Conservation (phyloP, 805 yeast genomes). For the Teunomyces stri region DNA sequence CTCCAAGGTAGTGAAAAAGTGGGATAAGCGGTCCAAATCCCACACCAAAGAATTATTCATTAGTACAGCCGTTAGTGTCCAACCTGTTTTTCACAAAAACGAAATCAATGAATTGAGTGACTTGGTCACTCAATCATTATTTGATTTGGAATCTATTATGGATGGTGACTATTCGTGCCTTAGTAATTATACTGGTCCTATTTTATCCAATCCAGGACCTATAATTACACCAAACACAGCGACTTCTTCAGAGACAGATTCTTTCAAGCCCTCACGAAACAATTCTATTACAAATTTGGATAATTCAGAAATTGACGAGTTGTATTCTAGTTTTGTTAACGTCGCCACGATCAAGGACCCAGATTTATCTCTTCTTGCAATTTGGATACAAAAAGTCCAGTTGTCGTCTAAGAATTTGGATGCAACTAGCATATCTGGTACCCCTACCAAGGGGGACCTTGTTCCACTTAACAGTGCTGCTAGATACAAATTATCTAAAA, state of each 20-base stretch:
- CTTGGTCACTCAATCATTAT: conserved; percentile 57
- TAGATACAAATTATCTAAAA: conserved; percentile 52
- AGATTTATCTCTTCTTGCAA: conserved; percentile 31
- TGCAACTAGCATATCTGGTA: neutral
- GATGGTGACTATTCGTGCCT: conserved; percentile 43
- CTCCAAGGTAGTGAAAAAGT: conserved; percentile 90
- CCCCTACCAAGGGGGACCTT: conserved; percentile 1
- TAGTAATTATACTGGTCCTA: conserved; percentile 6
- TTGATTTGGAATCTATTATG: conserved; percentile 67
- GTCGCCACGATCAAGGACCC: conserved; percentile 45
- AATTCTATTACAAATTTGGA: conserved; percentile 15
- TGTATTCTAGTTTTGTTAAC: conserved; percentile 67
- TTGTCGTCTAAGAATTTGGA: conserved; percentile 16
- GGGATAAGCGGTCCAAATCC: conserved; percentile 96
- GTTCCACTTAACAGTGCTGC: conserved; percentile 11
- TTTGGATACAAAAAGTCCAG: conserved; percentile 41
- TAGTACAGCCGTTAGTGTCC: conserved; percentile 90
- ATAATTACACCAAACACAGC: neutral
- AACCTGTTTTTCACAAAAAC: conserved; percentile 91
- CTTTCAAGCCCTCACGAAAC: neutral
- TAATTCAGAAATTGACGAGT: conserved; percentile 59
- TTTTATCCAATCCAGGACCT: neutral
- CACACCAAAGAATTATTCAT: conserved; percentile 91
- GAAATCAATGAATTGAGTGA: conserved; percentile 85
- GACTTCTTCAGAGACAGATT: neutral